Percentiles rank a stretch among this genome's conserved stretches.
Conservation (phyloP, 345 rosid species). For the Noccaea bulbosa region DNA sequence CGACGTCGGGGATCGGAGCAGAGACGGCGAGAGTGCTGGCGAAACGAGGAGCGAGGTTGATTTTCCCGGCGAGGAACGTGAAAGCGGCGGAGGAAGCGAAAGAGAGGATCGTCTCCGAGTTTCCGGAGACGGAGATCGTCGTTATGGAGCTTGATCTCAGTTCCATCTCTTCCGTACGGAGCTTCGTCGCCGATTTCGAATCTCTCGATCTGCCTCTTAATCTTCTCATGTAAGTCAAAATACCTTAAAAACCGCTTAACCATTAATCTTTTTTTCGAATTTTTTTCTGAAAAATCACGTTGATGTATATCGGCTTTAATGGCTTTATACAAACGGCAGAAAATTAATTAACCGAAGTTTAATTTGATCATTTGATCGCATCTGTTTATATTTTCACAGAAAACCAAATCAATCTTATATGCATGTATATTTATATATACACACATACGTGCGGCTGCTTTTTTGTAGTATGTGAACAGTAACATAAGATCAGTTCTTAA, state of each 20-base stretch:
- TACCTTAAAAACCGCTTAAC: not conserved
- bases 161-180: slow-evolving; percentile 73
- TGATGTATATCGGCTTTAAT: not conserved
- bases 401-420: not conserved
- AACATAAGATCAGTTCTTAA: slow-evolving; percentile 24
- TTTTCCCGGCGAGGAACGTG: slow-evolving; percentile 79
- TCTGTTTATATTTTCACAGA: not conserved
- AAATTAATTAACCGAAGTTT: not conserved
- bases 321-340: not conserved
- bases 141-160: slow-evolving; percentile 95
- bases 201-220: slow-evolving; percentile 73
- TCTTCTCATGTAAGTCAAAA: slow-evolving; percentile 76
- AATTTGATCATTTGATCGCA: not conserved
- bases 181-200: slow-evolving; percentile 72
- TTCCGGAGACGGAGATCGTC: slow-evolving; percentile 63
- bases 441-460: slow-evolving; percentile 14
- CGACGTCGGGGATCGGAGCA: slow-evolving; percentile 98
- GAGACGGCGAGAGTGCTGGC: slow-evolving; percentile 91
- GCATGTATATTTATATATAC: slow-evolving; percentile 28
- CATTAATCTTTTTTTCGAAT: not conserved
- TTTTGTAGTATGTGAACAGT: slow-evolving; percentile 25
- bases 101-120: slow-evolving; percentile 65
- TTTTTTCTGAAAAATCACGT: not conserved
- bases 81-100: slow-evolving; percentile 81
- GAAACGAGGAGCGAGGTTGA: slow-evolving; percentile 75